Evolutionary conservation across 1,139 yeast species (phyloP).

Genomic region (Sugiyamaella neomexicana): DNA sequence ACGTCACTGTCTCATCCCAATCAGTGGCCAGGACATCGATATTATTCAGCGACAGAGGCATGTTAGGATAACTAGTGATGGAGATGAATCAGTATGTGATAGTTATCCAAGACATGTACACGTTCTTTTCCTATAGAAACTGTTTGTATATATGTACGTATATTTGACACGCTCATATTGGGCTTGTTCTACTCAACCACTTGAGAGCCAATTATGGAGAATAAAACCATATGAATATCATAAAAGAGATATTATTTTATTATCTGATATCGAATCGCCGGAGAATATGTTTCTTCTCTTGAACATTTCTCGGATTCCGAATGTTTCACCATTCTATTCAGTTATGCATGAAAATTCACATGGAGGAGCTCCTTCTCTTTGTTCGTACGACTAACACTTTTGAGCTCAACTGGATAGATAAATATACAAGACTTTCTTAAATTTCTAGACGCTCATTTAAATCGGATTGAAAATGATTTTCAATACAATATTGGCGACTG

Average conservation of each 20-base stretch:
- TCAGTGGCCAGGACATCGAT: slow-evolving; percentile 47
- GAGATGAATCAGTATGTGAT: too few relatives aligned
- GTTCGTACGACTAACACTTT: not conserved
- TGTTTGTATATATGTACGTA: not conserved
- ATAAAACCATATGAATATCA: too few relatives aligned
- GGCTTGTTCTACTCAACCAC: too few relatives aligned
- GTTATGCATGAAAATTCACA: not conserved
- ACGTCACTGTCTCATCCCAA: slow-evolving; percentile 73
- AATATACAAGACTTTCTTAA: too few relatives aligned
- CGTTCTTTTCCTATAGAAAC: not conserved
- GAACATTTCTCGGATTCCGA: not conserved
- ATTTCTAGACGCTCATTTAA: too few relatives aligned
- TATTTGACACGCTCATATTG: not conserved
- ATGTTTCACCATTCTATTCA: not conserved
- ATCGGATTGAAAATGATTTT: not conserved
- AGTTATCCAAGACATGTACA: too few relatives aligned
- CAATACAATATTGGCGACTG: not conserved
- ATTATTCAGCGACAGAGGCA: slow-evolving; percentile 16
- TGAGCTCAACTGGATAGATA: too few relatives aligned
- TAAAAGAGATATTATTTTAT: too few relatives aligned
- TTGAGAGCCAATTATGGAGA: too few relatives aligned
- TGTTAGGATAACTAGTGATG: not conserved
- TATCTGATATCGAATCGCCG: too few relatives aligned
- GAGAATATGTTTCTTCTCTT: too few relatives aligned
- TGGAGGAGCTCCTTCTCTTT: not conserved